A percentile compares a stretch with the other conserved stretches of the same genome.
These are phyloP conservation scores for Viola pubescens DNA, from an alignment of 441 rosid species.

Conservation along the genomic window DNA sequence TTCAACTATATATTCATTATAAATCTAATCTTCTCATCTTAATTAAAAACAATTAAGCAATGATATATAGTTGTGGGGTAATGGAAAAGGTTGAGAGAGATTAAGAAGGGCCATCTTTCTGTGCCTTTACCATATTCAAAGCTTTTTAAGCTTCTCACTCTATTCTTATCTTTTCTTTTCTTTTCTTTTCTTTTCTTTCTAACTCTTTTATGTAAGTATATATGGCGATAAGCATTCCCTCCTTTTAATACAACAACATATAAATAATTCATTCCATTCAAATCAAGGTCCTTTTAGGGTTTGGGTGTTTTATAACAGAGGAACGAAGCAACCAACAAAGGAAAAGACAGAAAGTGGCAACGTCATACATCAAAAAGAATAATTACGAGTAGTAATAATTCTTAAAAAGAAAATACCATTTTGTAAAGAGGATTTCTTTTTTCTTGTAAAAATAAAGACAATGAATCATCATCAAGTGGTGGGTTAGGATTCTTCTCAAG, in stretches of 20 bases:
- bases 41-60: constrained; percentile 15
- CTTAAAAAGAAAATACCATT: not conserved
- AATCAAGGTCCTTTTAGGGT: constrained; percentile 43
- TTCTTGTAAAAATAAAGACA: no score
- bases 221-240: constrained; percentile 11
- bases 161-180: no score
- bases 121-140: constrained; percentile 13
- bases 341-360: constrained; percentile 39
- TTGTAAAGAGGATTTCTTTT: constrained; percentile 6
- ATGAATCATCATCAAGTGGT: constrained; percentile 19
- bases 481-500: constrained; percentile 11
- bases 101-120: no score
- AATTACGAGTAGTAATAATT: constrained; percentile 17
- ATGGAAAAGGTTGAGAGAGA: constrained; percentile 25
- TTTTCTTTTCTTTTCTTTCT: constrained; percentile 9
- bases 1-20: no score
- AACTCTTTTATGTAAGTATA: constrained; percentile 13
- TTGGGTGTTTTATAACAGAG: constrained; percentile 58
- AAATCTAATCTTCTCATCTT: no score
- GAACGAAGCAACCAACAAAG: constrained; percentile 10
- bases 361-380: constrained; percentile 25
- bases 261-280: constrained; percentile 25
- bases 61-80: constrained; percentile 24
- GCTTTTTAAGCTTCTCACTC: constrained; percentile 15
- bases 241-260: constrained; percentile 20